phyloP scores from a whole-genome alignment of 495 filamentous ascomycete genomes.

The Annulohypoxylon stygium region DNA sequence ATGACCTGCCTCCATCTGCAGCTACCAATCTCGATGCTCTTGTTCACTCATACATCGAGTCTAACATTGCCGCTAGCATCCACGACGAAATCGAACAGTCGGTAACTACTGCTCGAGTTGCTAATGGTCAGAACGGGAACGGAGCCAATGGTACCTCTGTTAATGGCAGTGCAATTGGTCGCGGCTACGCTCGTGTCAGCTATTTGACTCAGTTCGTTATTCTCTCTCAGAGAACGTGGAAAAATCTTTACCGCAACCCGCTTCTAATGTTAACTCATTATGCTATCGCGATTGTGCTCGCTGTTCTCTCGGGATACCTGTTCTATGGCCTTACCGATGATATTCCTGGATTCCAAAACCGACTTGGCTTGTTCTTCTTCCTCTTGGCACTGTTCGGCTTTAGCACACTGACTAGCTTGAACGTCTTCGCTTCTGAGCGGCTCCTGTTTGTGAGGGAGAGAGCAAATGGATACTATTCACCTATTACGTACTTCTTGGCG shows the following conservation, averaged over 20 bases:
- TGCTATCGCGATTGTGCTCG: constrained; percentile 95
- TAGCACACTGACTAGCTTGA: constrained; percentile 92
- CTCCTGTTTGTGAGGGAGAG: constrained; percentile 93
- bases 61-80: constrained; percentile 81
- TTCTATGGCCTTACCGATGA: constrained; percentile 97
- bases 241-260: constrained; percentile 96
- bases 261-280: constrained; percentile 99
- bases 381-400: constrained; percentile 95
- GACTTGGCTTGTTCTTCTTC: constrained; percentile 99
- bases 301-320: constrained; percentile 92
- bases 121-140: constrained; percentile 77
- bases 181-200: constrained; percentile 85
- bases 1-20: constrained; percentile 81
- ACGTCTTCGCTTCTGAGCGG: constrained; percentile 92
- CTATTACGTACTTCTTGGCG: constrained; percentile 93
- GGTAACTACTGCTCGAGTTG: constrained; percentile 67
- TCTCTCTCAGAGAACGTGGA: constrained; percentile 92
- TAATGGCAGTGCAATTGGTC: constrained; percentile 68
- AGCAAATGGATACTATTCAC: constrained; percentile 98
- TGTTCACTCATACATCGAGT: constrained; percentile 77
- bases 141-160: constrained; percentile 62
- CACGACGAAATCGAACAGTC: constrained; percentile 84
- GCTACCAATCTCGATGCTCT: constrained; percentile 87
- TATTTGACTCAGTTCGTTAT: constrained; percentile 86
- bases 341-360: constrained; percentile 97